Conservation (phyloP, 2,329 filamentous ascomycete species). For the Magnaporthales sp. region DNA sequence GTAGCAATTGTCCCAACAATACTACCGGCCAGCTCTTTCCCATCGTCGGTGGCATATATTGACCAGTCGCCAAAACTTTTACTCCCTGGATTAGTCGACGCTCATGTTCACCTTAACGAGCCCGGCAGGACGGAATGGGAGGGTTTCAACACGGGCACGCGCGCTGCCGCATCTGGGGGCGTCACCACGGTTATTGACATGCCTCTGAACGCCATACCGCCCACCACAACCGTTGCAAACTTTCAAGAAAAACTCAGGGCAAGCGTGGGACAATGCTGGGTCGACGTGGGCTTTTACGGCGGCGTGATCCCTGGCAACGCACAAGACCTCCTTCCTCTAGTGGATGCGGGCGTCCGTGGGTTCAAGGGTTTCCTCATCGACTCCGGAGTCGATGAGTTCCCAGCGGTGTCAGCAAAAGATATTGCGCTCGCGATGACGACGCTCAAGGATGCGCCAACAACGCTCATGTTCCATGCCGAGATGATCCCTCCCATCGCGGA, state of each 20-base stretch:
- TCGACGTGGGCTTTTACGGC: slow-evolving; percentile 97
- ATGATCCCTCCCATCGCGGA: slow-evolving; percentile 86
- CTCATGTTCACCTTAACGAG: slow-evolving; percentile 96
- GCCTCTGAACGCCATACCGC: slow-evolving; percentile 94
- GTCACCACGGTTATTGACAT: slow-evolving; percentile 97
- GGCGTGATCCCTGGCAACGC: slow-evolving; percentile 89
- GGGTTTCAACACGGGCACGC: slow-evolving; percentile 90
- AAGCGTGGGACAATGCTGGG: slow-evolving; percentile 84
- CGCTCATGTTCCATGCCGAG: slow-evolving; percentile 98
- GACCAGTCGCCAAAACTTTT: slow-evolving; percentile 81
- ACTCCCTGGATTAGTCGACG: slow-evolving; percentile 87
- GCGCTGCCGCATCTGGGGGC: slow-evolving; percentile 87
- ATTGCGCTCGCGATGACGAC: slow-evolving; percentile 72
- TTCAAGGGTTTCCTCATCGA: slow-evolving; percentile 99
- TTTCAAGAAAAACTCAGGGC: slow-evolving; percentile 81
- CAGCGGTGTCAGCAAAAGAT: slow-evolving; percentile 73
- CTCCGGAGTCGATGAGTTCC: slow-evolving; percentile 94
- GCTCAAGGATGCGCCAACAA: slow-evolving; percentile 73
- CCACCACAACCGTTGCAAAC: slow-evolving; percentile 79
- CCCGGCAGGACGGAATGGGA: slow-evolving; percentile 97
- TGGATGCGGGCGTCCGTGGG: slow-evolving; percentile 78
- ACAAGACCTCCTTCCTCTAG: slow-evolving; percentile 66
- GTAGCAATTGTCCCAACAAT: slow-evolving; percentile 64
- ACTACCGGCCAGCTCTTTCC: slow-evolving; percentile 68
- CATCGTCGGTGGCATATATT: slow-evolving; percentile 61